These are phyloP conservation scores for Septoria petroselini DNA, from an alignment of 2,329 filamentous ascomycete species.

Conservation along the genomic window DNA sequence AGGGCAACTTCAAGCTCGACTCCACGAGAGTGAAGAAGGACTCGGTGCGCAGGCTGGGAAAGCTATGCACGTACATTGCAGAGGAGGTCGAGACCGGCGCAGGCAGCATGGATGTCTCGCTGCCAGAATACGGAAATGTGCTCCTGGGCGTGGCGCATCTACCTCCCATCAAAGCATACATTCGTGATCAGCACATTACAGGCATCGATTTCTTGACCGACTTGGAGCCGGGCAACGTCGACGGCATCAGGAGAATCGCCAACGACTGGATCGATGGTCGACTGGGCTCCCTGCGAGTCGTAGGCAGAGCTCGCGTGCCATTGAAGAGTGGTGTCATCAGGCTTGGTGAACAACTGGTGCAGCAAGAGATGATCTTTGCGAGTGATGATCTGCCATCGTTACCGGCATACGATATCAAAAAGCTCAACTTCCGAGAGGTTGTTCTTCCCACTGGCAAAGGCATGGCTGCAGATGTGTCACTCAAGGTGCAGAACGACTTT, in stretches of 20 bases:
- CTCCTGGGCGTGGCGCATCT: constrained; percentile 73
- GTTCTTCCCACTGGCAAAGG: constrained; percentile 56
- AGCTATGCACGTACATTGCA: constrained; percentile 75
- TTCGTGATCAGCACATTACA: constrained; percentile 75
- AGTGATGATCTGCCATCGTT: constrained; percentile 67
- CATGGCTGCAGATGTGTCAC: constrained; percentile 75
- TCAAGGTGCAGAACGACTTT: constrained; percentile 71
- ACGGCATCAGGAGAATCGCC: constrained; percentile 73
- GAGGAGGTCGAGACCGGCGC: constrained; percentile 69
- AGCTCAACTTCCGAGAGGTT: constrained; percentile 74
- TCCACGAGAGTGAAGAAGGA: constrained; percentile 69
- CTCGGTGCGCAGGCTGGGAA: constrained; percentile 70
- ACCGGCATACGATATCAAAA: constrained; percentile 78
- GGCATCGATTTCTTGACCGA: constrained; percentile 75
- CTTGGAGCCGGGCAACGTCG: constrained; percentile 69
- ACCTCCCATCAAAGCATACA: constrained; percentile 70
- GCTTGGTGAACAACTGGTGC: constrained; percentile 72
- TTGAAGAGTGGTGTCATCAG: constrained; percentile 76
- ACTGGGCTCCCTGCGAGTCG: constrained; percentile 66
- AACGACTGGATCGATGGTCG: constrained; percentile 85
- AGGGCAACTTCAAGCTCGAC: constrained; percentile 79
- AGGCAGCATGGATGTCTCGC: constrained; percentile 70
- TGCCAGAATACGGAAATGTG: constrained; percentile 77
- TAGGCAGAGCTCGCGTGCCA: constrained; percentile 68
- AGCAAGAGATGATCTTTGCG: constrained; percentile 74